Evolutionary conservation across 129 eudicot genomes (phyloP).

Genomic region (carrot (Daucus carota)): DH1_v3.0 NC_030384.2:38404001-38404500

Average conservation of each 20-base stretch:
- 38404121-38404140: not conserved
- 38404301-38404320: not conserved
- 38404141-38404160: not conserved
- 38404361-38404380: not conserved
- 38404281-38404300: not conserved
- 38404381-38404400: not conserved
- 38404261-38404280: not conserved
- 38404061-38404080: slow-evolving; percentile 29
- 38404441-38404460: not conserved
- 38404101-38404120: slow-evolving; percentile 42
- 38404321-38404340: not conserved
- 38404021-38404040: slow-evolving; percentile 85
- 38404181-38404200: not conserved
- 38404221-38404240: not conserved
- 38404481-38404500: not conserved
- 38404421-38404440: not conserved
- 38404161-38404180: not conserved
- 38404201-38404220: not conserved
- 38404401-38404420: not conserved
- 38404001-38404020: slow-evolving; percentile 62
- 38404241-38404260: not conserved
- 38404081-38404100: slow-evolving; percentile 27
- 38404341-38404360: not conserved
- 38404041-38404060: slow-evolving; percentile 73
- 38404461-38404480: not conserved